Base-by-base conservation (phyloP, 805 yeast genomes). In the Candida montana region DNA sequence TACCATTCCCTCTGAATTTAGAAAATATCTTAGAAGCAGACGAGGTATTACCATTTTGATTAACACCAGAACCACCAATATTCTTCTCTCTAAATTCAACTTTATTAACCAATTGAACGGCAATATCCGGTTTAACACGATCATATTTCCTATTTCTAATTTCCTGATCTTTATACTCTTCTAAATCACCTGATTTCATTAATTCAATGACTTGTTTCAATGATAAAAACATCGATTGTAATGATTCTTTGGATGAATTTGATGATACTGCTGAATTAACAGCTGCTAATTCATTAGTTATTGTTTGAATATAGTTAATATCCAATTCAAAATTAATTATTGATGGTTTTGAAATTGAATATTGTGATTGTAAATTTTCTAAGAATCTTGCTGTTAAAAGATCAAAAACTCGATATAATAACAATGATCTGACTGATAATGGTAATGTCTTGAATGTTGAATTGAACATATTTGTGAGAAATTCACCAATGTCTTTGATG, bases 351-450 rank as follows among this genome's bases (percentile, higher is more conserved):
- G 65, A 58, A 2, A 68, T 59, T 2, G 71, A 73, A 1, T 79
- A 75, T 16, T 73, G 72, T 29, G 71, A 62, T 34, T 78, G 67
- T 45, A 90, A 67, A 8, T 80, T 68, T 33, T 72, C 71, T 47
- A 84, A 67, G 58, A 91, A 77, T 47, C 81, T 77, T 31, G 81
- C 75, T 0, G 95, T 80, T 45, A 93, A 74, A 49, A 84, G 80
- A 64, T 90, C 98, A 58, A 86, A 87, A 21, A 91, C 88, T 56
- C 95, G 76, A 50, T 88, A 80, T 46, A 90, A 74, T n/a, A 95
- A 76, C 45, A 89, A 65, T 3, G 91, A 80, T 51, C 85, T 77
- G 43, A 91, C 80, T 5, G 84, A 75, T 34, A 73, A 72, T 0
- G 98, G 97, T 35, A 93, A 68, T 45, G 83, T 84, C 10, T 83